Evolutionary conservation across 768 basidiomycete species (phyloP).

Genomic region (Boletus eberwhitei): DNA sequence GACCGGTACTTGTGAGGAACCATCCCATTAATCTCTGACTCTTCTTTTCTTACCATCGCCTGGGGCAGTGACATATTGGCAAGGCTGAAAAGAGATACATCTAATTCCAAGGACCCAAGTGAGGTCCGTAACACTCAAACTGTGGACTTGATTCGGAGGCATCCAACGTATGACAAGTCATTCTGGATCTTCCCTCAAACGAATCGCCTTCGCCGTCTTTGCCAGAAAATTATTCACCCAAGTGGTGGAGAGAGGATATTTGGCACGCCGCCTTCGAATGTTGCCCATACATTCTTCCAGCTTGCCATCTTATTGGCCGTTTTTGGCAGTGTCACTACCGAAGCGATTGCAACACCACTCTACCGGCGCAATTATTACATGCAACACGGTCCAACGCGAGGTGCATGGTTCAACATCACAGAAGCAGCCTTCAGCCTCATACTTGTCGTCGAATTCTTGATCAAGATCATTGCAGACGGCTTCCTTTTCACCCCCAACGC

Average conservation of each 20-base stretch:
- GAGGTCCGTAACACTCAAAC: constrained; percentile 69
- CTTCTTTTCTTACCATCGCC: constrained; percentile 3
- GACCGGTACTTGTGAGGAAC: constrained; percentile 67
- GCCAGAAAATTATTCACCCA: constrained; percentile 81
- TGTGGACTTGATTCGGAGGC: constrained; percentile 83
- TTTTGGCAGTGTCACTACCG: constrained; percentile 76
- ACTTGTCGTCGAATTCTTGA: constrained; percentile 76
- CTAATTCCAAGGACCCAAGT: constrained; percentile 48
- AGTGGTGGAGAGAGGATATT: constrained; percentile 84
- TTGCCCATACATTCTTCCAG: constrained; percentile 71
- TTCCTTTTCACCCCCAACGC: constrained; percentile 89
- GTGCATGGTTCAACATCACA: constrained; percentile 84
- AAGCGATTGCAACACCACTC: constrained; percentile 76
- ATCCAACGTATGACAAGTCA: constrained; percentile 86
- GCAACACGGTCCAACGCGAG: constrained; percentile 54
- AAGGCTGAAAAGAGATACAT: constrained; percentile 52
- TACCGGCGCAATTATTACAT: constrained; percentile 75
- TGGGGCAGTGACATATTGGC: constrained; percentile 62
- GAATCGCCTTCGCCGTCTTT: constrained; percentile 65
- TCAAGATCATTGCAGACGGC: constrained; percentile 93
- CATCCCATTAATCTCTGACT: not conserved
- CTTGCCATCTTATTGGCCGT: constrained; percentile 71
- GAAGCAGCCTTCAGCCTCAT: constrained; percentile 69
- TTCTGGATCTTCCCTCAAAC: constrained; percentile 88
- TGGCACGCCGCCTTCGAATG: constrained; percentile 64